Base-by-base conservation (phyloP, 148 eudicot genomes). In the Fagopyrum esculentum region DNA sequence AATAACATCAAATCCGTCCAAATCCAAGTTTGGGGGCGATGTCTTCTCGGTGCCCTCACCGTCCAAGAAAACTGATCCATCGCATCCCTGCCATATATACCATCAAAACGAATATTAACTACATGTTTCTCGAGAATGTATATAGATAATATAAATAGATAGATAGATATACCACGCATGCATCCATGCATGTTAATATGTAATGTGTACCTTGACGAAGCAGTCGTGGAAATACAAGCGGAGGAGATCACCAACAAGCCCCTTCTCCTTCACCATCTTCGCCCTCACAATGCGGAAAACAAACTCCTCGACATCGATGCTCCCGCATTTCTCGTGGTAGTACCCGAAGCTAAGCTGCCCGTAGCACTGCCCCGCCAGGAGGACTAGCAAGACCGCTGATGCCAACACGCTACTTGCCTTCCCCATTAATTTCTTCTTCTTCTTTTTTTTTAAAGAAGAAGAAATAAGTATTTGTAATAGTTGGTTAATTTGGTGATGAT, bases 161-260 rank as follows among this genome's bases (percentile, higher is more conserved):
- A 19, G 6, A 19, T 3, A 17, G 6, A 4, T 11, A 59, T 54
- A 22, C 26, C 0, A 22, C 26, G 26, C 26, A 22, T 22, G 26
- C 0, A 22, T 22, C 26, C 26, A 22, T 22, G 26, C 26, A 22
- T 22, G 0, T 22, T 22, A 22, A 22, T 22, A 0, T 22, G 26
- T 22, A 22, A 22, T 22, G 26, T 22, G 26, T 57, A 89, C 90
- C 50, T 78, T 83, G 45, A 89, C 90, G 69, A 87, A 84, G 78
- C 89, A 87, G 29, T 87, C 93, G 73, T 89, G 90, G 69, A 85
- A 85, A 26, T 87, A 85, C 77, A 87, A 56, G 9, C 91, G 89
- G 2, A 87, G 78, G 8, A 89, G 86, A 49, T 81, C 85, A 2
- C 87, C 86, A 0, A 78, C 80, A 43, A 80, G 81, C 5, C 79